Evolutionary conservation across 2,329 filamentous ascomycete species (phyloP), one percentile per base, ranked within the genome.

Genomic region (Verticillium isaacii): DNA sequence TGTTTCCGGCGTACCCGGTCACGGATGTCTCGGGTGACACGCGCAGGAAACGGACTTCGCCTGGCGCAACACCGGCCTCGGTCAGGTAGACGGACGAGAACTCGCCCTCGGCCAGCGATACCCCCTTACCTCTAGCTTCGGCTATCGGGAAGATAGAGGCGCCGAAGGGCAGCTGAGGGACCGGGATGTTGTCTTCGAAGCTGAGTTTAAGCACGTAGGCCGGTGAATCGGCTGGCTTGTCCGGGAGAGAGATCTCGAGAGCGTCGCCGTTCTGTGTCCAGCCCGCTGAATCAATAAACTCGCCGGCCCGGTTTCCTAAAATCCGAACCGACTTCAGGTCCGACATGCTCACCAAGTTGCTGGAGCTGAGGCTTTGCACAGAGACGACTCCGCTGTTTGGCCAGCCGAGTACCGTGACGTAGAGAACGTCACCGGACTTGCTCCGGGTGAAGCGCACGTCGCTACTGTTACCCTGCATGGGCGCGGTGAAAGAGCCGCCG

Each of bases 181-280:
- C 61, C 12, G 63, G 61, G 57, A 64, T 65, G 45, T 58, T 34
- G 14, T 29, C 29, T 7, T 45, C 32, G 25, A 65, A 65, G 29
- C 9, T 65, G 39, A 65, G 60, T 36, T 64, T 65, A 50, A 65
- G 62, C 25, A 63, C 64, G 55, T 65, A 65, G 37, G 62, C 64
- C n/a, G 36, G 34, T 17, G 62, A 63, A 41, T 62, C 57, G 15
- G 60, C 41, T 7, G 64, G 64, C 56, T 65, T 55, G 17, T 32
- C 36, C 2, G 64, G 64, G 23, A 65, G 60, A 6, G 15, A 32
- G 56, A 65, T 64, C 17, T 23, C 50, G 1, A 65, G 64, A 6
- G 34, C 62, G 9, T 56, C 64, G 5, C 23, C 17, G n/a, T 37
- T 32, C 29, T 65, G 64, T n/a, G n/a, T 32, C 60, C 55, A 65